Percentiles rank a stretch among this genome's conserved stretches.
phyloP scores from a whole-genome alignment of 2,329 filamentous ascomycete genomes.

The Alternaria ethzedia region DNA sequence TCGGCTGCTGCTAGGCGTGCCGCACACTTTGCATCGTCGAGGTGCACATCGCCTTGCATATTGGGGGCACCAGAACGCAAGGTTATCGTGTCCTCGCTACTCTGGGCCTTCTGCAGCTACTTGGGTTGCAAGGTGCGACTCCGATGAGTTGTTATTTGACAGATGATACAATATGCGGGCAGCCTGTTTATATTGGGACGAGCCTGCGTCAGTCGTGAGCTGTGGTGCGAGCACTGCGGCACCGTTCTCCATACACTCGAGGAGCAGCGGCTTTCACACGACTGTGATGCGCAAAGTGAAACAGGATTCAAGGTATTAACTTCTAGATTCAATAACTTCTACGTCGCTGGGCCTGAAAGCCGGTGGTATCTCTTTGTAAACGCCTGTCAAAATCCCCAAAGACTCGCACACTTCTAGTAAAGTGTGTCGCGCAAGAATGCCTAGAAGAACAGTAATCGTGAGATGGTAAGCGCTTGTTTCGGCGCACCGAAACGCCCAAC shows the following conservation, averaged over 20 bases:
- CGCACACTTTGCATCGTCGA: conserved; percentile 22
- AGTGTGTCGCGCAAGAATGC: conserved; percentile 35
- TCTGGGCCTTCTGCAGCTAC: conserved; percentile 23
- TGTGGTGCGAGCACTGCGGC: conserved; percentile 15
- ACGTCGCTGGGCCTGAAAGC: conserved; percentile 30
- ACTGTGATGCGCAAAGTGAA: background rate
- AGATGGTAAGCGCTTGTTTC: conserved; percentile 17
- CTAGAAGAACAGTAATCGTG: conserved; percentile 18
- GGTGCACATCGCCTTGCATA: conserved; percentile 15
- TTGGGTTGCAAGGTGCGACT: conserved; percentile 17
- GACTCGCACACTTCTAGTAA: conserved; percentile 39
- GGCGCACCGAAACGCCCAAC: conserved; percentile 27
- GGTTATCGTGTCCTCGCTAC: conserved; percentile 24
- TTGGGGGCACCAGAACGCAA: conserved; percentile 12
- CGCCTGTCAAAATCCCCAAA: conserved; percentile 21
- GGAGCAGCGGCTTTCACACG: background rate
- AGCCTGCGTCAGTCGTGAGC: conserved; percentile 23
- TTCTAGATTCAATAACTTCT: conserved; percentile 22
- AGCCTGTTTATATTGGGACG: conserved; percentile 11
- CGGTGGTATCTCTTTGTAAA: conserved; percentile 35
- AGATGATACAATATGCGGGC: conserved; percentile 21
- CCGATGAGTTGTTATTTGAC: conserved; percentile 20
- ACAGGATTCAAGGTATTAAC: background rate
- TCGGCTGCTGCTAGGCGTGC: conserved; percentile 17
- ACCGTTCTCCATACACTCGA: background rate